Evolutionary conservation across 192 early-diverging fungal species (phyloP), one percentile per base, ranked within the genome.

Genomic region (Podila horticola): DNA sequence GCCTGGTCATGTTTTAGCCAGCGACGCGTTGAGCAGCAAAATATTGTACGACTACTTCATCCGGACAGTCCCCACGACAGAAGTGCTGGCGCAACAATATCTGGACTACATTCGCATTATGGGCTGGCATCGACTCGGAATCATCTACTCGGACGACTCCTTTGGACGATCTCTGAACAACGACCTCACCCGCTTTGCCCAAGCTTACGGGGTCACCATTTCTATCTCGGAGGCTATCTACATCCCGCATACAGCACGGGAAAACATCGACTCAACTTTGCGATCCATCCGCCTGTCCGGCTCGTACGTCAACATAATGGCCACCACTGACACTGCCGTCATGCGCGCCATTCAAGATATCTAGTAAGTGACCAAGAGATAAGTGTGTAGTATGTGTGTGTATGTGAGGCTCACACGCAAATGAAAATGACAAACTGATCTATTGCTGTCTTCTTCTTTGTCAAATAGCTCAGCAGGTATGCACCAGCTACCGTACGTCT

Each of bases 121-220:
- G 66, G 51, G 51, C 33, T 67, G 66, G 66, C 66, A n/a, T 67
- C 66, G 66, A 29, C 30, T 67, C 33, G 66, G 66, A 4, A 58
- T 67, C 20, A 58, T 67, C 51, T 58, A 57, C 66, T 57, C 52
- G 7, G 31, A 50, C n/a, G 51, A 67, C 13, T 52, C 66, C 5
- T 67, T 58, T 36, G 66, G 66, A 38, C 20, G 48, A 7, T 20
- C 51, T n/a, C 9, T 67, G 19, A 29, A n/a, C 19, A 26, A 20
- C 28, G 29, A 48, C 26, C 31, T 67, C 12, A 31, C 31, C 4
- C 66, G 66, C 1, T 33, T 31, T 10, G 51, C 66, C 20, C 52
- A 49, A 0, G 12, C 8, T 22, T 67, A 67, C 26, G 66, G 50
- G 8, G 31, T 67, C 52, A 24, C 28, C 20, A 58, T 67, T 30